Base-by-base conservation (phyloP, 2,329 filamentous ascomycete species). In the Ceratocystis smalleyi region DNA sequence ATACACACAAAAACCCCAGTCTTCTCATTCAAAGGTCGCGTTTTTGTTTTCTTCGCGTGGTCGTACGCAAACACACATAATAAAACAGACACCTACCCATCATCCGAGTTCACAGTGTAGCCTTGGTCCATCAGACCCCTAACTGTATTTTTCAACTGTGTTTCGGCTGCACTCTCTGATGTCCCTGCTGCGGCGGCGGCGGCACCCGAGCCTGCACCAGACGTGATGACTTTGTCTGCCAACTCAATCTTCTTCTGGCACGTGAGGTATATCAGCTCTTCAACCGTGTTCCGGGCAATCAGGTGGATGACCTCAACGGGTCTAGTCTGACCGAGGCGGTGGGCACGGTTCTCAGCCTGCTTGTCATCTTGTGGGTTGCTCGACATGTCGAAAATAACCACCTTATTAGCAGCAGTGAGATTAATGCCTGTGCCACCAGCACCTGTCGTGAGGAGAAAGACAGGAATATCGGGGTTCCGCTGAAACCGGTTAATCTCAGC, bases 301-400 rank as follows among this genome's bases (percentile, higher is more conserved):
- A 99, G 80, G 35, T 91, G 81, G 49, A 96, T 84, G 49, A 99
- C 88, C 72, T 99, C 92, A 1, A 99, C 94, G 43, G 92, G 87
- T 17, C 89, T 80, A 35, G 83, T 91, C 77, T 99, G 94, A 0
- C 94, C 94, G 7, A 99, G 89, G 15, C 94, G 87, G 75, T 99
- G 94, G 0, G 94, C 94, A 19, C 94, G 86, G 73, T 99, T 97
- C 77, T 97, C 94, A 0, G 94, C 94, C 73, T 99, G 94, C n/a
- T 96, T 85, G 72, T 99, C 94, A 69, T 97, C 92, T 72, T 99
- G 94, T 0, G 94, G 94, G 70, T 99, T 99, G 76, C 96, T 96
- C n/a, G 86, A 89, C 68, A 88, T 88, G 74, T 99, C 94, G 73
- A 97, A 96, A 71, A 99, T 94, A 74, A 99, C 84, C 69, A 99